Conservation (phyloP, 2,329 filamentous ascomycete genomes). For the Hypocreales sp. region DNA sequence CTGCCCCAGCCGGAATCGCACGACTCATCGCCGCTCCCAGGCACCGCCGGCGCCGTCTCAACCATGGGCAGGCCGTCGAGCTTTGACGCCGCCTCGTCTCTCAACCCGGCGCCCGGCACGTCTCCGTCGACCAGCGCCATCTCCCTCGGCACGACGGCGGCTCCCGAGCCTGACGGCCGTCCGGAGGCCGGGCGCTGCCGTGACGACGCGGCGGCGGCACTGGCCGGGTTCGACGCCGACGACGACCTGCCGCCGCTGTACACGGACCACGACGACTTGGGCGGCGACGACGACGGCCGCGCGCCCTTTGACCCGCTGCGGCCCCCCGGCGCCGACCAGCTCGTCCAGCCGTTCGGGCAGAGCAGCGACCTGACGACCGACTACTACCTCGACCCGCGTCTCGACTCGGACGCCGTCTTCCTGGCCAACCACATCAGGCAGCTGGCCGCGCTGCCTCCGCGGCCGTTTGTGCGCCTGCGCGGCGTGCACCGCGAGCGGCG, state of each 20-base stretch:
- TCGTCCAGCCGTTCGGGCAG: slow-evolving; percentile 12
- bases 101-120: too few relatives aligned
- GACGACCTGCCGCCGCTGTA: slow-evolving; percentile 32
- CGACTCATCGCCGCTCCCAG: too few relatives aligned
- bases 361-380: slow-evolving; percentile 15
- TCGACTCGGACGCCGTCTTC: slow-evolving; percentile 26
- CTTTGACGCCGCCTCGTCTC: too few relatives aligned
- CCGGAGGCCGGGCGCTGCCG: too few relatives aligned
- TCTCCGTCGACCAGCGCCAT: slow-evolving; percentile 8
- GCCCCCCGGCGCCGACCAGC: slow-evolving; percentile 6
- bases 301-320: slow-evolving; percentile 10
- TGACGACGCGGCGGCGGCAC: slow-evolving; percentile 20
- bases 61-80: too few relatives aligned
- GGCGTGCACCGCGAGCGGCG: slow-evolving; percentile 34
- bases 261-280: slow-evolving; percentile 16
- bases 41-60: too few relatives aligned
- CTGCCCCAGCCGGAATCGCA: too few relatives aligned
- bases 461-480: slow-evolving; percentile 33
- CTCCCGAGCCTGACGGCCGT: too few relatives aligned
- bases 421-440: slow-evolving; percentile 28
- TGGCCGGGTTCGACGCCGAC: slow-evolving; percentile 3
- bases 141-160: too few relatives aligned
- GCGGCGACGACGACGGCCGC: slow-evolving; percentile 2
- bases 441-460: slow-evolving; percentile 32
- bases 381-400: slow-evolving; percentile 26